Conservation (phyloP, 179 eudicot species). For the Nepenthes alata region DNA sequence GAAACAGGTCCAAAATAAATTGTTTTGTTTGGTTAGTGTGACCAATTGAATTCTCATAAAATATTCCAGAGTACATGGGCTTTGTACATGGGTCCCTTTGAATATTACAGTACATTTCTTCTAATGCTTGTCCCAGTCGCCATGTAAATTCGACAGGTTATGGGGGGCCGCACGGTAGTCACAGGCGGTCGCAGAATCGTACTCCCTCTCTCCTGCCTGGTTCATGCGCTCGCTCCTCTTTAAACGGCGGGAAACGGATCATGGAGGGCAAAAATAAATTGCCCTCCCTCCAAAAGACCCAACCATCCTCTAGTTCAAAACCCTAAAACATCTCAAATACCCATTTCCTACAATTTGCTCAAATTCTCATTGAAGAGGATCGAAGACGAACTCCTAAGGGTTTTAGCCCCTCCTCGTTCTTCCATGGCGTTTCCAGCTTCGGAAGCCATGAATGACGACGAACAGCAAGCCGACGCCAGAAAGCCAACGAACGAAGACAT, state of each 20-base stretch:
- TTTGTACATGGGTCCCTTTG: no score
- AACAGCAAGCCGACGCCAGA: background rate
- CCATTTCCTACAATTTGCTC: background rate
- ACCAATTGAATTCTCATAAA: no score
- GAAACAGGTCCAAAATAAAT: no score
- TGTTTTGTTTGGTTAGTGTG: no score
- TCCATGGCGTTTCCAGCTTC: conserved; percentile 30
- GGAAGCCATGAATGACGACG: conserved; percentile 10
- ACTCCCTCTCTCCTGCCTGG: no score
- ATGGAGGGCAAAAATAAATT: background rate
- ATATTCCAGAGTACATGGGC: no score
- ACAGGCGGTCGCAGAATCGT: no score
- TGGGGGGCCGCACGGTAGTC: no score
- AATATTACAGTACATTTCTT: no score
- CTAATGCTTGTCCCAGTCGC: no score
- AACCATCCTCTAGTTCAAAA: background rate
- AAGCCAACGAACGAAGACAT: conserved; percentile 14
- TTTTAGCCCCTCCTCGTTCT: conserved; percentile 1
- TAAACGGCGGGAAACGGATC: conserved; percentile 2
- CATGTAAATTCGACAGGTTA: no score
- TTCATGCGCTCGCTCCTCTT: background rate
- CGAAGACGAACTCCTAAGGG: background rate
- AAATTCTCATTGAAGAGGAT: background rate
- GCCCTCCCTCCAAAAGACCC: background rate
- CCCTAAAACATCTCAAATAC: background rate